A percentile compares a stretch with the other conserved stretches of the same genome.
Conservation (phyloP, 306 rosid genomes). For the Sechiopsis laciniata region DNA sequence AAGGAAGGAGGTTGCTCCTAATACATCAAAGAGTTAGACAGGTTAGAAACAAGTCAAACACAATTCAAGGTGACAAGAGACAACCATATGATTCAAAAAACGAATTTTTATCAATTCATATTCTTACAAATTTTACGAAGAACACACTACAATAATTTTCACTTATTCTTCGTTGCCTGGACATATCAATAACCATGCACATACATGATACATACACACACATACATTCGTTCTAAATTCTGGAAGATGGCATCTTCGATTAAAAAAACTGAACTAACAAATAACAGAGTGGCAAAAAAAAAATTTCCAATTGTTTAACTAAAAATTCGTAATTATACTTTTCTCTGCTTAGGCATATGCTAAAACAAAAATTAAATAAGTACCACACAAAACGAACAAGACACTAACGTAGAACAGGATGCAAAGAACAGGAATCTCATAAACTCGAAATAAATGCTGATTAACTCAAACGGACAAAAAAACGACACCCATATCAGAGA, state of each 20-base stretch:
- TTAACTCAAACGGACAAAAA: background rate
- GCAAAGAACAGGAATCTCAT: background rate
- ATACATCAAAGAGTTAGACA: slow-evolving; percentile 22
- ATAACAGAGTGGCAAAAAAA: background rate
- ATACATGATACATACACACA: no score
- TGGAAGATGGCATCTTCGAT: background rate
- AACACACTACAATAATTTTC: background rate
- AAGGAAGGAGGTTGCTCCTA: slow-evolving; percentile 97
- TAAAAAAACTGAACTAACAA: background rate
- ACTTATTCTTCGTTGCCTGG: background rate
- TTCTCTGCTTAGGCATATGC: background rate
- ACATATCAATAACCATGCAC: no score
- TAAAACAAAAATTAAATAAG: no score
- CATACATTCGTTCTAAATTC: background rate
- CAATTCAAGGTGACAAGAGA: background rate
- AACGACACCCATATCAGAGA: background rate
- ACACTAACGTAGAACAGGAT: background rate
- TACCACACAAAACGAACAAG: no score
- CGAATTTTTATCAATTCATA: background rate
- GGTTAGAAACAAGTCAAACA: slow-evolving; percentile 22
- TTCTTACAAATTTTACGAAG: background rate
- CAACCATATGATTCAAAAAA: background rate
- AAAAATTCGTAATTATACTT: no score
- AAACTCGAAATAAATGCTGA: no score
- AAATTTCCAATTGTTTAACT: no score